These are phyloP conservation scores for Gossypium mustelinum DNA, from an alignment of 345 rosid genomes.

Conservation along the genomic window DNA sequence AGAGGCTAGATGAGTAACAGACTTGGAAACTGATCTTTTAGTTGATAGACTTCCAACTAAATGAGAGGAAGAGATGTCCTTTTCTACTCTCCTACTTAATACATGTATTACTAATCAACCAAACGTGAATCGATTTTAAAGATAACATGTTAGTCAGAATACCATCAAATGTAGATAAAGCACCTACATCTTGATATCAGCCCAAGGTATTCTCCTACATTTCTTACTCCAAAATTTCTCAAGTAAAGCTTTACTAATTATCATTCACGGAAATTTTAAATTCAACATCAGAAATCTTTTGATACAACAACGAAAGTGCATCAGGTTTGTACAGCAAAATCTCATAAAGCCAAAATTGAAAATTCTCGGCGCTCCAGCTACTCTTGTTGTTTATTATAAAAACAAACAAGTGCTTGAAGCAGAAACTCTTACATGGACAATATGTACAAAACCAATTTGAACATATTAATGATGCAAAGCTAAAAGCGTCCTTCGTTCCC, in stretches of 20 bases:
- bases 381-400: background rate
- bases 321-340: background rate
- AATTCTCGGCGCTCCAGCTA: background rate
- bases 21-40: background rate
- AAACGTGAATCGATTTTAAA: background rate
- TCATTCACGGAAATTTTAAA: background rate
- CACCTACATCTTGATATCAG: background rate
- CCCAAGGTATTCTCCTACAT: background rate
- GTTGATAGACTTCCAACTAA: background rate
- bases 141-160: background rate
- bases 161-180: background rate
- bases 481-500: background rate
- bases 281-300: background rate
- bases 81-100: background rate
- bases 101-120: background rate
- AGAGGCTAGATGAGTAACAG: constrained; percentile 1
- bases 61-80: background rate
- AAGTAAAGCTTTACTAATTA: background rate
- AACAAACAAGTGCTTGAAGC: background rate
- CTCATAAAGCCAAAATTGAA: background rate
- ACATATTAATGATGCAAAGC: background rate
- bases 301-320: background rate
- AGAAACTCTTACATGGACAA: background rate
- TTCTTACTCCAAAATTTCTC: background rate
- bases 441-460: background rate